Conservation (phyloP, 2,329 filamentous ascomycete genomes). For the Chaetothyriales sp. region DNA sequence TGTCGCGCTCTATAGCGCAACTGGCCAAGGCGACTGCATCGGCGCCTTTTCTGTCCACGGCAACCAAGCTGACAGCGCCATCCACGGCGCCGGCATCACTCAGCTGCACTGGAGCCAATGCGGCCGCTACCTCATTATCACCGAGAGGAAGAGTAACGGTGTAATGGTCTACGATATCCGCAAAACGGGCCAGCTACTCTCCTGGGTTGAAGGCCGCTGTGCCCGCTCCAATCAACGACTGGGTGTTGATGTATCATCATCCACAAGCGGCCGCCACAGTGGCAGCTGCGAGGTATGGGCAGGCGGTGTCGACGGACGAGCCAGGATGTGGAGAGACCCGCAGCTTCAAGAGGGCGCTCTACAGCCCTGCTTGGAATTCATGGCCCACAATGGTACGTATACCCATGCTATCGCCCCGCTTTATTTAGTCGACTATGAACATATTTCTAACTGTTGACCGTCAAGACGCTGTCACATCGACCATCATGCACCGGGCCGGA, state of each 20-base stretch:
- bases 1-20: slow-evolving; percentile 41
- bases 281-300: slow-evolving; percentile 42
- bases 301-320: slow-evolving; percentile 43
- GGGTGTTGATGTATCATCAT: slow-evolving; percentile 35
- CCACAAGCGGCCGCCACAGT: slow-evolving; percentile 20
- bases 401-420: too few species aligned
- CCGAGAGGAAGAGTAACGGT: slow-evolving; percentile 42
- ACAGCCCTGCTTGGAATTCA: slow-evolving; percentile 30
- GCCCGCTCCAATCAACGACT: slow-evolving; percentile 42
- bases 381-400: slow-evolving; percentile 31
- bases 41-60: slow-evolving; percentile 38
- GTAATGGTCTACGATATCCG: slow-evolving; percentile 48
- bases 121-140: slow-evolving; percentile 45
- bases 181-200: slow-evolving; percentile 37
- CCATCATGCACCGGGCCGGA: neutral
- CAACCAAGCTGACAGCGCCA: slow-evolving; percentile 25
- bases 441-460: too few species aligned
- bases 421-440: too few species aligned
- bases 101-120: slow-evolving; percentile 45
- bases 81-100: slow-evolving; percentile 41
- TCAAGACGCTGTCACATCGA: neutral
- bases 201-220: slow-evolving; percentile 34
- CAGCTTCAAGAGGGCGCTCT: slow-evolving; percentile 28
- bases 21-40: slow-evolving; percentile 34
- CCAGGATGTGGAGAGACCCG: slow-evolving; percentile 39